Percentiles rank a stretch among this genome's conserved stretches.
phyloP scores from a whole-genome alignment of 257 asterid genomes.

The Leonotis leonurus region DNA sequence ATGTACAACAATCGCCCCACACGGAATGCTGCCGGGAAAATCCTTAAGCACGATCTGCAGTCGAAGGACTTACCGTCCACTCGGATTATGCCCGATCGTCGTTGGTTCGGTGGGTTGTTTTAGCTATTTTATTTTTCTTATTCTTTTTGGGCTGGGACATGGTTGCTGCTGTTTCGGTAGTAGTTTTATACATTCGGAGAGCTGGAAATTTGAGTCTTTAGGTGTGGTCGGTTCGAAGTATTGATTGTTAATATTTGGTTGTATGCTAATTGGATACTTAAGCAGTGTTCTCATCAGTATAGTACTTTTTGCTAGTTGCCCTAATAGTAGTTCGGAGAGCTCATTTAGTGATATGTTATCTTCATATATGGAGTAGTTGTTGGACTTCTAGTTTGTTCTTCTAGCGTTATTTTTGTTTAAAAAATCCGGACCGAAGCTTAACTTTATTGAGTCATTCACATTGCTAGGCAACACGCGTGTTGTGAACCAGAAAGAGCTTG shows the following conservation, averaged over 20 bases:
- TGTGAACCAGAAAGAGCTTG: constrained; percentile 81
- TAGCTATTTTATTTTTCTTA: not conserved
- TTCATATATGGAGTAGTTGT: not conserved
- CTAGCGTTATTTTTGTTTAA: not conserved
- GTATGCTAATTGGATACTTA: not conserved
- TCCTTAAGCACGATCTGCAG: constrained; percentile 72
- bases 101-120: constrained; percentile 73
- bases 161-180: not conserved
- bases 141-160: not conserved
- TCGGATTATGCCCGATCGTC: constrained; percentile 86
- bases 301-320: no score
- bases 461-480: constrained; percentile 73
- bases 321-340: not conserved
- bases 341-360: not conserved
- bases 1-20: constrained; percentile 75
- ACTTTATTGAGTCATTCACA: not conserved
- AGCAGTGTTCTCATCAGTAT: not conserved
- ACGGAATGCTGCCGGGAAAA: constrained; percentile 51
- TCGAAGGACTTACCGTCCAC: constrained; percentile 85
- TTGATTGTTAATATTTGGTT: not conserved
- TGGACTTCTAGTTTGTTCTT: not conserved
- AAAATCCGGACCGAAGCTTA: not conserved
- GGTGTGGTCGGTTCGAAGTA: not conserved
- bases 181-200: not conserved
- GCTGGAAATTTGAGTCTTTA: not conserved